phyloP scores from a whole-genome alignment of 73 alveolate species.

The Blepharisma stoltei region DNA sequence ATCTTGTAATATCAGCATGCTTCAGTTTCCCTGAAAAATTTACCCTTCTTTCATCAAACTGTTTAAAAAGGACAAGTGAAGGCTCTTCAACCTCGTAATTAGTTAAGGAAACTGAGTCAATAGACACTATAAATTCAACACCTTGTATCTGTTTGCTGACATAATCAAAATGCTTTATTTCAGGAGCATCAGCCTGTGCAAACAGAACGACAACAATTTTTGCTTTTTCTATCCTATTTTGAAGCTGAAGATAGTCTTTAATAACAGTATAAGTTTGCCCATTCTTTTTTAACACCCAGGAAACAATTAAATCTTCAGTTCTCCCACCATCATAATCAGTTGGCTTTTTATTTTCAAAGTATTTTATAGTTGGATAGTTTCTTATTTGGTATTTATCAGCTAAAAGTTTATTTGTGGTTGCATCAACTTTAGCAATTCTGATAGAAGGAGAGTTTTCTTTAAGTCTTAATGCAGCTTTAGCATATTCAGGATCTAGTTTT shows the following conservation, averaged over 20 bases:
- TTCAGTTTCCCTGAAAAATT: not conserved
- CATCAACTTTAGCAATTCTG: conserved; percentile 66
- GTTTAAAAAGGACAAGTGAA: not conserved
- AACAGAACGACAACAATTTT: not conserved
- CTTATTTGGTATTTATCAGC: conserved; percentile 52
- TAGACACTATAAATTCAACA: not conserved
- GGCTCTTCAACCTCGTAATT: not conserved
- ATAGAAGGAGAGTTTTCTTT: conserved; percentile 50
- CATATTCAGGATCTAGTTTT: conserved; percentile 68
- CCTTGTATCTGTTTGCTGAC: not conserved
- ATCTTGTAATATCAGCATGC: not conserved
- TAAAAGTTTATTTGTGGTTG: conserved; percentile 47
- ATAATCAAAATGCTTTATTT: not conserved
- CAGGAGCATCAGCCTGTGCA: not conserved
- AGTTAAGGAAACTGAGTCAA: not conserved
- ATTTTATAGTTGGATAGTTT: conserved; percentile 66
- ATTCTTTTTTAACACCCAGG: conserved; percentile 44
- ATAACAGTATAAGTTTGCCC: not conserved
- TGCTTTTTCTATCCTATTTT: not conserved
- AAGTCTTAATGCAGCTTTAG: conserved; percentile 62
- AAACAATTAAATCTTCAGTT: conserved; percentile 62
- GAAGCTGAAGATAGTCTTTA: not conserved
- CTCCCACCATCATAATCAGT: conserved; percentile 64
- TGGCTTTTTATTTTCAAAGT: conserved; percentile 55
- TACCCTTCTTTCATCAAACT: not conserved